phyloP scores from a whole-genome alignment of 371 early-diverging fungal genomes.

The Actinomucor elegans region DNA sequence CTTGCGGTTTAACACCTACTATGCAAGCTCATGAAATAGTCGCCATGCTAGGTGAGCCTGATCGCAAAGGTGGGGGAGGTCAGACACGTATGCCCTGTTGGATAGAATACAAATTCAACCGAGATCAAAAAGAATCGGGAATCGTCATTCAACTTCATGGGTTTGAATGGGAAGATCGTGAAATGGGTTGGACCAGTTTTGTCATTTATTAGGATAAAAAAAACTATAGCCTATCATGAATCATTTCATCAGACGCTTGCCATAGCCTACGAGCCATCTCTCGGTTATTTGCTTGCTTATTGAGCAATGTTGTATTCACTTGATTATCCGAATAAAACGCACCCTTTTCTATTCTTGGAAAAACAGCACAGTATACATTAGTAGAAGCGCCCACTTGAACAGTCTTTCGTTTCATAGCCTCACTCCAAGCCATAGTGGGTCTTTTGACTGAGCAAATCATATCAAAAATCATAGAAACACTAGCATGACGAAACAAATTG shows the following conservation, averaged over 20 bases:
- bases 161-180: conserved; percentile 52
- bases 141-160: conserved; percentile 47
- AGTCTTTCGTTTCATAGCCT: too few relatives aligned
- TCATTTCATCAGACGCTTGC: too few relatives aligned
- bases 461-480: too few relatives aligned
- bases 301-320: background rate
- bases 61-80: conserved; percentile 52
- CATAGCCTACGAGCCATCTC: background rate
- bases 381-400: background rate
- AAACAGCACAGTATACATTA: conserved; percentile 1
- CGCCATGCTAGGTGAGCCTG: conserved; percentile 42
- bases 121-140: conserved; percentile 23
- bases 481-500: too few relatives aligned
- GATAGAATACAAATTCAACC: conserved; percentile 46
- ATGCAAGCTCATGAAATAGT: conserved; percentile 50
- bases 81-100: conserved; percentile 43
- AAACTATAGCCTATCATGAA: too few relatives aligned
- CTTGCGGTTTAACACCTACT: conserved; percentile 22
- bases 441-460: background rate
- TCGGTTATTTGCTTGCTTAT: background rate
- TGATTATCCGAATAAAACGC: background rate
- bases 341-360: background rate
- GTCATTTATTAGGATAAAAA: conserved; percentile 23
- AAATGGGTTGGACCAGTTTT: conserved; percentile 50
- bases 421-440: too few relatives aligned